A percentile compares a stretch with the other conserved stretches of the same genome.
These are phyloP conservation scores for Mentha longifolia DNA, from an alignment of 257 asterid genomes.

Conservation along the genomic window DNA sequence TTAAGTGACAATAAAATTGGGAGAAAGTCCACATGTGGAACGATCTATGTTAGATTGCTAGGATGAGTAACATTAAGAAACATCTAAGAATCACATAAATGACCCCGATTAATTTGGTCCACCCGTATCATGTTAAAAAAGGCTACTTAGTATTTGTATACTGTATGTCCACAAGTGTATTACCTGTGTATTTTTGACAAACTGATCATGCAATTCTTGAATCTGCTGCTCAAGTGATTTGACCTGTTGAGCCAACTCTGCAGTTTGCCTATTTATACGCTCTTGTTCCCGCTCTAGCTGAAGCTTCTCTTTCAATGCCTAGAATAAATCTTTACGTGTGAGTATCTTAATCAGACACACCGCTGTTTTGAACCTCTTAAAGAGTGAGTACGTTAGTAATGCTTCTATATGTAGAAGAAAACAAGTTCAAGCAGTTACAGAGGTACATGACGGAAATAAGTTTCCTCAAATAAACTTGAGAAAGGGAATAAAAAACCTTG, in stretches of 20 bases:
- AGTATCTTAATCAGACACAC: conserved; percentile 29
- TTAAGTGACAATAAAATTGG: neutral
- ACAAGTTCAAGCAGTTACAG: conserved; percentile 19
- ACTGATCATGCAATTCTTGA: conserved; percentile 67
- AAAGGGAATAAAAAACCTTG: conserved; percentile 17
- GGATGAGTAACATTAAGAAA: neutral
- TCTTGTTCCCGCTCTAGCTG: conserved; percentile 63
- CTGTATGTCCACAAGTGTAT: conserved; percentile 24
- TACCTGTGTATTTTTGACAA: conserved; percentile 75
- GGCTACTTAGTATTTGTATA: conserved; percentile 27
- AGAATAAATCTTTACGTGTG: conserved; percentile 34
- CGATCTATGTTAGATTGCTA: neutral
- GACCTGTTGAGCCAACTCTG: conserved; percentile 49
- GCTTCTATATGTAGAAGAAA: neutral
- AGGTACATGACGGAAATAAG: conserved; percentile 17
- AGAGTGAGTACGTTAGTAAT: conserved; percentile 7
- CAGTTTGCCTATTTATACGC: conserved; percentile 47
- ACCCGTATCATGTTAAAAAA: conserved; percentile 5
- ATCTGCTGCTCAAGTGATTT: conserved; percentile 65
- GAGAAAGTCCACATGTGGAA: conserved; percentile 4
- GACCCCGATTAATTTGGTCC: conserved; percentile 1
- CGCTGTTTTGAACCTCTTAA: conserved; percentile 18
- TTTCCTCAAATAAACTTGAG: conserved; percentile 20
- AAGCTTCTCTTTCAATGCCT: conserved; percentile 73
- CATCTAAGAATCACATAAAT: neutral